phyloP scores from a whole-genome alignment of 441 rosid genomes.

The Corymbia calophylla region DNA sequence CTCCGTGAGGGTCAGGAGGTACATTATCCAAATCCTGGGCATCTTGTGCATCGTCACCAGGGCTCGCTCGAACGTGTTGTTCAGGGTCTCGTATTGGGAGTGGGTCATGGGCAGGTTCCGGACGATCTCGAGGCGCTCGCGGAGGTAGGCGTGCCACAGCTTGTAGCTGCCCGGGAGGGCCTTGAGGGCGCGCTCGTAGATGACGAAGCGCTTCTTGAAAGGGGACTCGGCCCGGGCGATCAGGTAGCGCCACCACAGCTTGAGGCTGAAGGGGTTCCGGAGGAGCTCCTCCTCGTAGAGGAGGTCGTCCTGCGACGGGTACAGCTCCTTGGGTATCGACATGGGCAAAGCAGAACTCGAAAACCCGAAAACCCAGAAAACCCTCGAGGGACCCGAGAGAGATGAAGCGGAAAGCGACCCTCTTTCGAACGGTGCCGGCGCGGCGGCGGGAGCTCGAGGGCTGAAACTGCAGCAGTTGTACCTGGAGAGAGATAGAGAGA shows the following conservation, averaged over 20 bases:
- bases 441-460: background rate
- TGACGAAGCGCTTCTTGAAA: conserved; percentile 56
- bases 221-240: conserved; percentile 65
- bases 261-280: conserved; percentile 71
- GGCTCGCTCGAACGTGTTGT: conserved; percentile 86
- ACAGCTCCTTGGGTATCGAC: conserved; percentile 66
- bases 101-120: conserved; percentile 62
- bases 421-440: background rate
- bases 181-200: conserved; percentile 82
- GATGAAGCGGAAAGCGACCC: background rate
- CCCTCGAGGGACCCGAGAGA: background rate
- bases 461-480: background rate
- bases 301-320: conserved; percentile 82
- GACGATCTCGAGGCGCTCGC: conserved; percentile 72
- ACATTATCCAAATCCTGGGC: conserved; percentile 98
- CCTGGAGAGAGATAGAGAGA: background rate
- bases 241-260: conserved; percentile 94
- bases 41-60: conserved; percentile 91
- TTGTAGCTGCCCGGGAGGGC: conserved; percentile 92
- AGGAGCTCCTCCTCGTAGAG: conserved; percentile 76
- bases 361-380: background rate
- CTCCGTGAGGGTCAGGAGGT: conserved; percentile 46
- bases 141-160: conserved; percentile 79
- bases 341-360: conserved; percentile 9
- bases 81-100: conserved; percentile 60